A percentile compares a stretch with the other conserved stretches of the same genome.
These are phyloP conservation scores for Bisporella sp. DNA, from an alignment of 2,329 filamentous ascomycete species.

Conservation along the genomic window DNA sequence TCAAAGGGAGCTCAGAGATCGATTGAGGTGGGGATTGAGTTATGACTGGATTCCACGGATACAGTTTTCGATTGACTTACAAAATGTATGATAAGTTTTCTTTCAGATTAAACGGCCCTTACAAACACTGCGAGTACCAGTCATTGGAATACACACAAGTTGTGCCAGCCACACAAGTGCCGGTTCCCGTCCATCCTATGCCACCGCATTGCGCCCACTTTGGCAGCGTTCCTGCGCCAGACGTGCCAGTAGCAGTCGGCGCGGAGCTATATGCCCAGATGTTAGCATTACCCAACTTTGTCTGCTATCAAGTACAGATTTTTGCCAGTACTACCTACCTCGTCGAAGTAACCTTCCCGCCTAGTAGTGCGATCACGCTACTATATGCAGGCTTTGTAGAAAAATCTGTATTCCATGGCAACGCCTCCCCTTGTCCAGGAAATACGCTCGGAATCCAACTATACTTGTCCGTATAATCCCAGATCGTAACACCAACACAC, in stretches of 20 bases:
- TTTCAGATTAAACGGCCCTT: neutral
- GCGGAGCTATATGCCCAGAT: neutral
- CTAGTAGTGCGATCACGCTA: slow-evolving; percentile 28
- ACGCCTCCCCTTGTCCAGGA: slow-evolving; percentile 33
- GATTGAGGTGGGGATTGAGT: too few relatives aligned
- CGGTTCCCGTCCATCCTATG: slow-evolving; percentile 9
- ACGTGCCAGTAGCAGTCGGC: neutral
- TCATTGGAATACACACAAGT: slow-evolving; percentile 14
- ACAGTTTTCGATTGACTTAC: too few relatives aligned
- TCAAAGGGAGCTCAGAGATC: too few relatives aligned
- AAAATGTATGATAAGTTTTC: too few relatives aligned
- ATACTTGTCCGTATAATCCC: slow-evolving; percentile 27
- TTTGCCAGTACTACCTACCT: neutral
- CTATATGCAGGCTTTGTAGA: slow-evolving; percentile 37
- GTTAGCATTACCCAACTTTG: too few relatives aligned
- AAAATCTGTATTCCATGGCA: slow-evolving; percentile 36
- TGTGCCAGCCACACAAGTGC: slow-evolving; percentile 13
- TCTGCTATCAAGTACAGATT: too few relatives aligned
- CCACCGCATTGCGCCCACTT: slow-evolving; percentile 22
- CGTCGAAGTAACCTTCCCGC: slow-evolving; percentile 3
- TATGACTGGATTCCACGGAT: too few relatives aligned
- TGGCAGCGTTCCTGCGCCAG: slow-evolving; percentile 6
- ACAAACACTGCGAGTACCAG: slow-evolving; percentile 11
- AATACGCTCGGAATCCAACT: slow-evolving; percentile 37
- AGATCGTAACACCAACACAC: slow-evolving; percentile 25